Percentiles rank a stretch among this genome's conserved stretches.
phyloP scores from a whole-genome alignment of 192 early-diverging fungal genomes.

The Entrophospora sp. region DNA sequence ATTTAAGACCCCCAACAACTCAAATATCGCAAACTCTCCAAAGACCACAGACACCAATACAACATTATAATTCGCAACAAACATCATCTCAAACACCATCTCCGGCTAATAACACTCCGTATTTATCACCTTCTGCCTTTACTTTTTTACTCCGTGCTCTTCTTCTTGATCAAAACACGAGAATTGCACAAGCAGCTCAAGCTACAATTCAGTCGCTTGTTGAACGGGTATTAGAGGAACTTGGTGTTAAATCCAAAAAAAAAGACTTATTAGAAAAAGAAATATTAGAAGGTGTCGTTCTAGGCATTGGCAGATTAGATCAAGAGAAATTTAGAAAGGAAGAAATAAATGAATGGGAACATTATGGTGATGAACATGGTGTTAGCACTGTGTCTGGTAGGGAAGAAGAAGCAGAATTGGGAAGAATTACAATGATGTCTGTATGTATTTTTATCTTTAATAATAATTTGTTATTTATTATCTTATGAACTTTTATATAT shows the following conservation, averaged over 20 bases:
- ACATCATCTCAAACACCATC: conserved; percentile 6
- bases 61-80: neutral
- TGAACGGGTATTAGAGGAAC: conserved; percentile 27
- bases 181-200: conserved; percentile 38
- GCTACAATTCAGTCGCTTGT: conserved; percentile 36
- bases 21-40: conserved; percentile 7
- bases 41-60: conserved; percentile 18
- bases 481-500: too few relatives aligned
- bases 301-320: conserved; percentile 35
- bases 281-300: conserved; percentile 40
- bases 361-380: conserved; percentile 8
- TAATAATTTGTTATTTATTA: neutral
- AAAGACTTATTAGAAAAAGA: conserved; percentile 38
- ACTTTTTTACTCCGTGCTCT: conserved; percentile 37
- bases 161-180: conserved; percentile 47
- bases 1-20: neutral
- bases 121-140: conserved; percentile 33
- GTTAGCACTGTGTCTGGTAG: conserved; percentile 19
- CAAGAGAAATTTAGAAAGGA: conserved; percentile 9
- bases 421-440: conserved; percentile 33
- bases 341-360: conserved; percentile 18
- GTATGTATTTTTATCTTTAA: too few relatives aligned
- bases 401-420: conserved; percentile 33
- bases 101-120: conserved; percentile 13
- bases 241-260: conserved; percentile 12